Percentiles rank a stretch among this genome's conserved stretches.
phyloP scores from a whole-genome alignment of 176 grass and related monocot species.

The Raddia distichophylla region DNA sequence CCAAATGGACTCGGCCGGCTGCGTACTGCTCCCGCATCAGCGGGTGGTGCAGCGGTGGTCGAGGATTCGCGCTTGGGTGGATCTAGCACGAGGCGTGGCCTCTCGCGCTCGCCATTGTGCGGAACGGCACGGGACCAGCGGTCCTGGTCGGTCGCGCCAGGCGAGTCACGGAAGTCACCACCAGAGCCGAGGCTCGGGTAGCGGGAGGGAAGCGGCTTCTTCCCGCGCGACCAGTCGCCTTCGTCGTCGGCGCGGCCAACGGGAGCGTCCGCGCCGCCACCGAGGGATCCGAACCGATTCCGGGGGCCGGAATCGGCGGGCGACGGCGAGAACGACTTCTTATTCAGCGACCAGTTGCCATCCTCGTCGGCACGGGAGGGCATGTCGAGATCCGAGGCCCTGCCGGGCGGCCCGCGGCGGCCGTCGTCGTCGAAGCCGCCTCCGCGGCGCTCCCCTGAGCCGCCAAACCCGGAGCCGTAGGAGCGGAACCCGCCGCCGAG shows the following conservation, averaged over 20 bases:
- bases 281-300: conserved; percentile 44
- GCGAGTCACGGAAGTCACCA: conserved; percentile 51
- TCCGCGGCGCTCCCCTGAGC: conserved; percentile 40
- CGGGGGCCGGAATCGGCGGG: conserved; percentile 39
- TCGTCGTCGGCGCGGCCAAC: conserved; percentile 59
- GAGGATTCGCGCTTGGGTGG: conserved; percentile 60
- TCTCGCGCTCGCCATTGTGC: conserved; percentile 52
- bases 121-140: conserved; percentile 52
- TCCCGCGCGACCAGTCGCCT: conserved; percentile 69
- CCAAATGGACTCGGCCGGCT: conserved; percentile 73
- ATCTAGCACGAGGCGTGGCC: conserved; percentile 70
- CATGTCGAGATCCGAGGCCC: conserved; percentile 65
- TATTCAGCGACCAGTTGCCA: conserved; percentile 66
- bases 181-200: conserved; percentile 53
- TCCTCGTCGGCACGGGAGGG: conserved; percentile 71
- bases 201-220: conserved; percentile 53
- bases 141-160: conserved; percentile 54
- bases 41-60: neutral
- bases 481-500: conserved; percentile 66
- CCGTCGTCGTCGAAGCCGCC: conserved; percentile 62
- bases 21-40: conserved; percentile 27
- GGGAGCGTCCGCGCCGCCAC: conserved; percentile 32
- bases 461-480: conserved; percentile 43
- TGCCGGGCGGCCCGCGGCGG: conserved; percentile 38
- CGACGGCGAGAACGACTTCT: conserved; percentile 55